These are phyloP conservation scores for Gnomoniopsis smithogilvyi DNA, from an alignment of 2,329 filamentous ascomycete species.

Conservation along the genomic window DNA sequence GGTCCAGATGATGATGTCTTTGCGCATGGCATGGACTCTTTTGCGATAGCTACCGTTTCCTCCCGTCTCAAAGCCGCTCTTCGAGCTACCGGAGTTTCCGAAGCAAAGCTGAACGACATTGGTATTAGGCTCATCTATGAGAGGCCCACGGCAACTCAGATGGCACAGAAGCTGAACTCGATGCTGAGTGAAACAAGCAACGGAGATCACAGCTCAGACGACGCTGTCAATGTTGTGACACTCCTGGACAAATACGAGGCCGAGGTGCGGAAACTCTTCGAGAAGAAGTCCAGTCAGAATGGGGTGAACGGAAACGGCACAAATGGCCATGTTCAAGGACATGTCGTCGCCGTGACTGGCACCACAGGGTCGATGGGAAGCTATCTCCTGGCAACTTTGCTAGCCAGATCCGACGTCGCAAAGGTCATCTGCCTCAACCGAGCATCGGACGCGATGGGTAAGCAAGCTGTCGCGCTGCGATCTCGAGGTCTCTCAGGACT, in stretches of 20 bases:
- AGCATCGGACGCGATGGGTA: slow-evolving; percentile 3
- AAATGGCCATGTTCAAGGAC: not conserved
- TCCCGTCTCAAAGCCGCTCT: slow-evolving; percentile 13
- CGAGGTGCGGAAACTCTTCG: slow-evolving; percentile 34
- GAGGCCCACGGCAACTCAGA: not conserved
- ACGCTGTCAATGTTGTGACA: not conserved
- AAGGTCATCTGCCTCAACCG: slow-evolving; percentile 17
- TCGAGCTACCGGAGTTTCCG: not conserved
- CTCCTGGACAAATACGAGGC: slow-evolving; percentile 14
- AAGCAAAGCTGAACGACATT: slow-evolving; percentile 3
- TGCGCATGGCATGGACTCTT: slow-evolving; percentile 11
- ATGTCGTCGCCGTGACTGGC: slow-evolving; percentile 12
- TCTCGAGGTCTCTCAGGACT: slow-evolving; percentile 7
- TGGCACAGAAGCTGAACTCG: not conserved
- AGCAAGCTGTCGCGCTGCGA: slow-evolving; percentile 1
- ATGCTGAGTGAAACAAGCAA: not conserved
- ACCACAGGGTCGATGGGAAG: slow-evolving; percentile 12
- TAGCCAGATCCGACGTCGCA: slow-evolving; percentile 6
- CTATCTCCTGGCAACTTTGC: slow-evolving; percentile 13
- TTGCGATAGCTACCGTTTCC: slow-evolving; percentile 5
- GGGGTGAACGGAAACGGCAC: not conserved
- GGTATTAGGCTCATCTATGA: slow-evolving; percentile 4
- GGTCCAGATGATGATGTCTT: slow-evolving; percentile 12
- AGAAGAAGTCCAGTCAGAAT: not conserved
- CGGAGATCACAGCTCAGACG: not conserved